Evolutionary conservation across 2,329 filamentous ascomycete genomes (phyloP).

Genomic region (Fusarium zealandicum): DNA sequence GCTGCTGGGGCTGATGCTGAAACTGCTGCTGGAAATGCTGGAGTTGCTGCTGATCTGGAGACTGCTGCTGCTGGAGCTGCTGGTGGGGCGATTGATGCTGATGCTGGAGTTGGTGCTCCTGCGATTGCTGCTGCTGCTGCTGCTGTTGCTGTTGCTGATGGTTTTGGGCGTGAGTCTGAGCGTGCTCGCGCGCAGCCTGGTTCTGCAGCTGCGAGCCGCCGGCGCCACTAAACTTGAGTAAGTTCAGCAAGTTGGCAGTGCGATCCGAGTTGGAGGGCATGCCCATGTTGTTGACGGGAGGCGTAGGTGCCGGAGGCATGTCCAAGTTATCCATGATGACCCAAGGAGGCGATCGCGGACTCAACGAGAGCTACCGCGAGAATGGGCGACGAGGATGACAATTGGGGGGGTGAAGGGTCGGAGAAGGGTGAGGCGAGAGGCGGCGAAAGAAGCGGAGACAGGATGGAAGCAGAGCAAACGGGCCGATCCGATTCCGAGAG

Average conservation of each 20-base stretch:
- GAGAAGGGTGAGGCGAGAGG: slow-evolving; percentile 19
- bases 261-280: slow-evolving; percentile 54
- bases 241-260: slow-evolving; percentile 64
- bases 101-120: slow-evolving; percentile 15
- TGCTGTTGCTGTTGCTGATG: slow-evolving; percentile 33
- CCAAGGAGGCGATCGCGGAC: slow-evolving; percentile 34
- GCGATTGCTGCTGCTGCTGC: slow-evolving; percentile 25
- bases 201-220: slow-evolving; percentile 47
- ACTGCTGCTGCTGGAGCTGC: slow-evolving; percentile 28
- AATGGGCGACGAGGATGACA: slow-evolving; percentile 16
- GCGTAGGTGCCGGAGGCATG: slow-evolving; percentile 61
- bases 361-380: slow-evolving; percentile 32
- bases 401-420: slow-evolving; percentile 8
- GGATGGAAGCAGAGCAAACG: slow-evolving; percentile 37
- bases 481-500: slow-evolving; percentile 36
- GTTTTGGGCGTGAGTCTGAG: slow-evolving; percentile 36
- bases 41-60: slow-evolving; percentile 38
- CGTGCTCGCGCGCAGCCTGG: slow-evolving; percentile 41
- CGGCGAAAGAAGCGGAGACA: slow-evolving; percentile 33
- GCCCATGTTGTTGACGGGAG: slow-evolving; percentile 51
- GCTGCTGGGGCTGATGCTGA: slow-evolving; percentile 40
- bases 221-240: slow-evolving; percentile 65
- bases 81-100: slow-evolving; percentile 9
- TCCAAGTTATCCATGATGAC: slow-evolving; percentile 46
- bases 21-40: slow-evolving; percentile 38